Percentiles rank a stretch among this genome's conserved stretches.
Evolutionary conservation across 2,329 filamentous ascomycete genomes (phyloP).

Genomic region (Monilinia fructigena): DNA sequence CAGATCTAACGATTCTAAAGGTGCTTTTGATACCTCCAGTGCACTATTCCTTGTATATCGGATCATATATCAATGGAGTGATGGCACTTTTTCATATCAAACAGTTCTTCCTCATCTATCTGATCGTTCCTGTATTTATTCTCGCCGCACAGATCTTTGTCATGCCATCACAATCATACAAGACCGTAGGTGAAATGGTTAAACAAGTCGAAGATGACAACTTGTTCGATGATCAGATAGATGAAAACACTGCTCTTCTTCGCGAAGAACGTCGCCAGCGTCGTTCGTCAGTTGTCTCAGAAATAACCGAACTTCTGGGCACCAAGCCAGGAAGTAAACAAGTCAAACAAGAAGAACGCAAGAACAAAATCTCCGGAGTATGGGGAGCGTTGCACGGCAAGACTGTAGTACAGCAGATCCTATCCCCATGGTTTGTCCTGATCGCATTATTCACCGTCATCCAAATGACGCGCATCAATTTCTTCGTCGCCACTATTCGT

Average conservation of each 20-base stretch:
- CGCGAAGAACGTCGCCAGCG: constrained; percentile 50
- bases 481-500: constrained; percentile 84
- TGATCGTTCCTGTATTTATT: constrained; percentile 68
- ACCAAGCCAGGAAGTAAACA: constrained; percentile 62
- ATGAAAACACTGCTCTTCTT: constrained; percentile 46
- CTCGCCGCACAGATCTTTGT: constrained; percentile 64
- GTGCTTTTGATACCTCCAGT: constrained; percentile 80
- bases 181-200: constrained; percentile 80
- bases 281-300: constrained; percentile 48
- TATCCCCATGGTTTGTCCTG: constrained; percentile 79
- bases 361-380: constrained; percentile 66
- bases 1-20: background rate
- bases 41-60: constrained; percentile 75
- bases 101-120: constrained; percentile 70
- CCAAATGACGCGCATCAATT: constrained; percentile 83
- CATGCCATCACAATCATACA: constrained; percentile 76
- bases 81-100: constrained; percentile 59
- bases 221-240: constrained; percentile 54
- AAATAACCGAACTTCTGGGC: constrained; percentile 73
- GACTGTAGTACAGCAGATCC: constrained; percentile 70
- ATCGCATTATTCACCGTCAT: constrained; percentile 75
- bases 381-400: constrained; percentile 82
- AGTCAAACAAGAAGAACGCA: constrained; percentile 64
- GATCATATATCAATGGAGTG: constrained; percentile 62
- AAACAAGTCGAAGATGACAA: constrained; percentile 62